Evolutionary conservation across 1,139 yeast species (phyloP), one percentile per base, ranked within the genome.

Genomic region (Saccharomyces hybrid): DNA sequence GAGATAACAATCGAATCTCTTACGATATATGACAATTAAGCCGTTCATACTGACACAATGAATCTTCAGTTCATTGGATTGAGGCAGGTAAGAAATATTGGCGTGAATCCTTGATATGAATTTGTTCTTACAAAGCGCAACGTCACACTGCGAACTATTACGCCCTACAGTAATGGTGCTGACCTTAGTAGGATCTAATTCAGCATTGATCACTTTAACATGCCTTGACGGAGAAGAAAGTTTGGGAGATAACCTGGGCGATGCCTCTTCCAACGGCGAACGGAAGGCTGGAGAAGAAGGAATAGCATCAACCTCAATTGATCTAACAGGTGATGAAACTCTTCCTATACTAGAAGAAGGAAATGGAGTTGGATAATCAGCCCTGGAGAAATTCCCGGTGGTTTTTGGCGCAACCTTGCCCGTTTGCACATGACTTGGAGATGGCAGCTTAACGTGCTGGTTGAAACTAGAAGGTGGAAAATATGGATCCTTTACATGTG

Each of bases 331-430:
- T 1, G 70, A 66, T 1, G 83, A 78, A 1, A 82, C 76, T 2
- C 81, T 70, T 16, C 79, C 82, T 29, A 72, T 62, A 24, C 80
- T 73, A 2, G 84, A 80, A 0, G 84, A 80, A 0, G 84, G 84
- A 59, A 78, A 74, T 6, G 84, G 84, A 0, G 84, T 79, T 11
- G 83, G 83, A 50, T 63, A 66, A n/a, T 57, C 60, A 16, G 2
- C 24, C 14, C 19, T 38, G 11, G 24, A 21, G 26, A 38, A 8
- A 44, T 44, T 28, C 11, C 31, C 19, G 12, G 16, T 7, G 8
- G 27, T 3, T 19, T 19, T 48, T n/a, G 31, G 44, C 6, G 9
- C 27, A 24, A 11, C 24, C 24, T 32, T 51, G 16, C 26, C 26
- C 6, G 24, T 24, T 8, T 28, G n/a, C 11, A 24, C 54, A 21